Conservation (phyloP, 805 yeast genomes). For the Pichia cabralensis region DNA sequence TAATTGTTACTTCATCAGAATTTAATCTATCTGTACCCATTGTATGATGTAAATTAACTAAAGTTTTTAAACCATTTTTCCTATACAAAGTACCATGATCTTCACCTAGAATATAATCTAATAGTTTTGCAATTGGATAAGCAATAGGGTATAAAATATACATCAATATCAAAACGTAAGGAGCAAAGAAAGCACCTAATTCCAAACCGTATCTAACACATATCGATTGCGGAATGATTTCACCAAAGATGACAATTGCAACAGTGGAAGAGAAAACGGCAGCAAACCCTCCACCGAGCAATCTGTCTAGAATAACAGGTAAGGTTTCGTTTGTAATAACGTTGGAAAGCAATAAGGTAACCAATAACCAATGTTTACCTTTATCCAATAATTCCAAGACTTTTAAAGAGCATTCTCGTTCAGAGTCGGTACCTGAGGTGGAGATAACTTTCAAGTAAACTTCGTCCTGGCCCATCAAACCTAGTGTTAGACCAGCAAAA, state of each 20-base stretch:
- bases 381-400: constrained; percentile 64
- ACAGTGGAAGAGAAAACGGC: constrained; percentile 93
- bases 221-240: constrained; percentile 88
- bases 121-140: constrained; percentile 73
- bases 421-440: constrained; percentile 68
- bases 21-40: constrained; percentile 93
- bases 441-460: constrained; percentile 85
- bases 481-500: constrained; percentile 92
- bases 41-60: constrained; percentile 85
- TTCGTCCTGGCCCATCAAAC: constrained; percentile 97
- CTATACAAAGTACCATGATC: constrained; percentile 94
- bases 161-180: constrained; percentile 79
- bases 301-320: constrained; percentile 87
- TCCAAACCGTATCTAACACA: constrained; percentile 90
- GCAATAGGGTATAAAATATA: constrained; percentile 87
- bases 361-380: constrained; percentile 96
- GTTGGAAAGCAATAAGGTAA: constrained; percentile 73
- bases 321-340: constrained; percentile 91
- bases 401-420: constrained; percentile 56
- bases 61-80: constrained; percentile 84
- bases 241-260: constrained; percentile 89
- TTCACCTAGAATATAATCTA: constrained; percentile 81
- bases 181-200: constrained; percentile 84
- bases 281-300: constrained; percentile 95
- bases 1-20: constrained; percentile 93